phyloP scores from a whole-genome alignment of 2,329 filamentous ascomycete genomes.

The Uncinocarpus reesii region DNA sequence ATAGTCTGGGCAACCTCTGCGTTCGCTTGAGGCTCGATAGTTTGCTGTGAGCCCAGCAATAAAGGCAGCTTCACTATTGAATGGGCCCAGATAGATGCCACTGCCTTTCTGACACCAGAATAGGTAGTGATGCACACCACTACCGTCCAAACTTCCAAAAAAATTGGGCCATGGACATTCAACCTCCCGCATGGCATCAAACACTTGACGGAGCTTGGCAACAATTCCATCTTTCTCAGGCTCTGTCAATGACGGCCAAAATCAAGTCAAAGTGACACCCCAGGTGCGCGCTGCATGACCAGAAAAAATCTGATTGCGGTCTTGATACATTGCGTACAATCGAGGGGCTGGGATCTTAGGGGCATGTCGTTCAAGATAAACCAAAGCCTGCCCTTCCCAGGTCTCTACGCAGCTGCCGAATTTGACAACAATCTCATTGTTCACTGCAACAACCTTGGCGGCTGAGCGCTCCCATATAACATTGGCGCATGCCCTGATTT shows the following conservation, averaged over 20 bases:
- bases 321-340: slow-evolving; percentile 25
- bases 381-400: slow-evolving; percentile 18
- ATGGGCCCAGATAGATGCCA: slow-evolving; percentile 21
- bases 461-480: slow-evolving; percentile 19
- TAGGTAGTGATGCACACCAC: slow-evolving; percentile 21
- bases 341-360: slow-evolving; percentile 23
- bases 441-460: slow-evolving; percentile 22
- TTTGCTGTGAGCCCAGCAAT: slow-evolving; percentile 22
- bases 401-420: slow-evolving; percentile 17
- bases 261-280: slow-evolving; percentile 14
- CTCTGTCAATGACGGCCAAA: slow-evolving; percentile 22
- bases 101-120: slow-evolving; percentile 20
- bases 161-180: slow-evolving; percentile 23
- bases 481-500: slow-evolving; percentile 23
- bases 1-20: slow-evolving; percentile 20
- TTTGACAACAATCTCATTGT: slow-evolving; percentile 23
- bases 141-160: slow-evolving; percentile 22
- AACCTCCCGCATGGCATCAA: slow-evolving; percentile 20
- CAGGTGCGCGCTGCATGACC: slow-evolving; percentile 24
- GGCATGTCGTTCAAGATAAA: slow-evolving; percentile 24
- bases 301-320: slow-evolving; percentile 20
- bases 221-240: slow-evolving; percentile 24
- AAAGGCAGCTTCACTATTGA: slow-evolving; percentile 21
- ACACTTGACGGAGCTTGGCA: slow-evolving; percentile 20
- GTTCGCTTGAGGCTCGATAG: slow-evolving; percentile 19